Conservation (phyloP, 805 yeast genomes). For the Barnettozyma californica region DNA sequence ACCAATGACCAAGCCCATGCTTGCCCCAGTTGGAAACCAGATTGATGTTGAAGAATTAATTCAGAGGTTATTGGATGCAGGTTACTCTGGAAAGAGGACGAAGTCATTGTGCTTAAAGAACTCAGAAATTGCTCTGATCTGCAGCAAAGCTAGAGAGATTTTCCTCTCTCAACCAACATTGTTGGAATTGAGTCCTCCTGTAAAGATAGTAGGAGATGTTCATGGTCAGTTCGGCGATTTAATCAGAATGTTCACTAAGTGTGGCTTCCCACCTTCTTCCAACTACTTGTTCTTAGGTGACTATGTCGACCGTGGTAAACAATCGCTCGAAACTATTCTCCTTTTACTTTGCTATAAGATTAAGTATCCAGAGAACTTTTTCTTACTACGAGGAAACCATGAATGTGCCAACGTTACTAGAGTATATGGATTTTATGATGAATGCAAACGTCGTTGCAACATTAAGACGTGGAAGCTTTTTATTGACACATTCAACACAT, state of each 20-base stretch:
- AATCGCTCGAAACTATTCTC: constrained; percentile 93
- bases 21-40: constrained; percentile 9
- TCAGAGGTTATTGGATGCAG: constrained; percentile 89
- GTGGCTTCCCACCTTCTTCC: constrained; percentile 99
- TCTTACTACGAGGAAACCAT: constrained; percentile 95
- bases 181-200: constrained; percentile 81
- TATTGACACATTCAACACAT: constrained; percentile 96
- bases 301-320: constrained; percentile 98
- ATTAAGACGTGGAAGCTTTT: constrained; percentile 98
- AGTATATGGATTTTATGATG: constrained; percentile 97
- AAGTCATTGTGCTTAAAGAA: constrained; percentile 84
- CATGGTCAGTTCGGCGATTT: constrained; percentile 98
- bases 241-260: constrained; percentile 91
- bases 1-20: constrained; percentile 23
- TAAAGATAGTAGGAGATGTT: constrained; percentile 92
- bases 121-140: constrained; percentile 81
- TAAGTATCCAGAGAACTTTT: constrained; percentile 96
- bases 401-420: constrained; percentile 98
- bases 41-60: constrained; percentile 80
- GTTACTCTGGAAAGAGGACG: constrained; percentile 91
- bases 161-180: constrained; percentile 87
- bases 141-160: constrained; percentile 84
- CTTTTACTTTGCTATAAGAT: constrained; percentile 90
- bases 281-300: constrained; percentile 94
- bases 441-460: constrained; percentile 96